Conservation (phyloP, 495 filamentous ascomycete species). For the Rhizodiscina lignyota region DNA sequence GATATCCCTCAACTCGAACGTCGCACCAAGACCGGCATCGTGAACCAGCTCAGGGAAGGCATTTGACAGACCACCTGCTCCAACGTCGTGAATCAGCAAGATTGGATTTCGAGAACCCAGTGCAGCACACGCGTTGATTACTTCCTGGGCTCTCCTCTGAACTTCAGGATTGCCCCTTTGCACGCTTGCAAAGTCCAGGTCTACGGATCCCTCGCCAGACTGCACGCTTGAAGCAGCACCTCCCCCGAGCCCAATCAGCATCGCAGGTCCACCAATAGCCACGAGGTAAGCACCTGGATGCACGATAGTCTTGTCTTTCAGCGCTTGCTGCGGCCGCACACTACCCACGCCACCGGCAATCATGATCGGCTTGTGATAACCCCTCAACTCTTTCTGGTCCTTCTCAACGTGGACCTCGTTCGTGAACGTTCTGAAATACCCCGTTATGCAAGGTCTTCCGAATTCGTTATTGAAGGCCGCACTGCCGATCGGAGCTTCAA, state of each 20-base stretch:
- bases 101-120: constrained; percentile 77
- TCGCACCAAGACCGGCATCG: constrained; percentile 74
- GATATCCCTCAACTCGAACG: constrained; percentile 80
- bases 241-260: constrained; percentile 92
- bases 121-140: constrained; percentile 82
- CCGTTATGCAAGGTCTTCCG: constrained; percentile 75
- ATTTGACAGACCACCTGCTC: constrained; percentile 87
- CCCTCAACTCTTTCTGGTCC: constrained; percentile 54
- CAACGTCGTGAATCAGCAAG: constrained; percentile 91
- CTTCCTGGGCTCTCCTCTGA: constrained; percentile 85
- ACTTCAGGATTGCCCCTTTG: constrained; percentile 92
- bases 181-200: constrained; percentile 90
- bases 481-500: constrained; percentile 87
- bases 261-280: constrained; percentile 86
- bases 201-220: constrained; percentile 73
- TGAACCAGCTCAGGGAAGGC: constrained; percentile 84
- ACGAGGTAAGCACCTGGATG: constrained; percentile 72
- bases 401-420: constrained; percentile 43
- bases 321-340: constrained; percentile 83
- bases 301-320: constrained; percentile 64
- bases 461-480: constrained; percentile 97
- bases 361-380: constrained; percentile 99
- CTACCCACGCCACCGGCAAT: constrained; percentile 91
- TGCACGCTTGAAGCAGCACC: constrained; percentile 85
- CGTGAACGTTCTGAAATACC: constrained; percentile 79